Evolutionary conservation across 2,329 filamentous ascomycete species (phyloP).

Genomic region (Penicillium freii): DNA sequence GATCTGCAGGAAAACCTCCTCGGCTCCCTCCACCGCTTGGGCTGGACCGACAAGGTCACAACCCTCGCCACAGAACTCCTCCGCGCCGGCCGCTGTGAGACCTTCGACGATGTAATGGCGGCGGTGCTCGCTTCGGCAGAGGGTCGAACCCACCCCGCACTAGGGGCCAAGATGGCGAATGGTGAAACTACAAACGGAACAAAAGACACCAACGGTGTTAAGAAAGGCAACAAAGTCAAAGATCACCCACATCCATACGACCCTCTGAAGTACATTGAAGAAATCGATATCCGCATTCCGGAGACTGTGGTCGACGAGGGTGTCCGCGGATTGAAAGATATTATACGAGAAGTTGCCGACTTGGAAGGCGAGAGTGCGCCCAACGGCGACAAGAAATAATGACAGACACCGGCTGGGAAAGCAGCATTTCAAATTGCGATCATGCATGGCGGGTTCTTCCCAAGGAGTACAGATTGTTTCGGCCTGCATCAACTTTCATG

Average conservation of each 20-base stretch:
- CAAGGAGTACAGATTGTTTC: conserved; percentile 20
- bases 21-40: conserved; percentile 55
- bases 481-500: conserved; percentile 14
- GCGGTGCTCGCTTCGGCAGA: conserved; percentile 51
- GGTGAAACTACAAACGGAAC: conserved; percentile 20
- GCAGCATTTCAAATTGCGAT: conserved; percentile 8
- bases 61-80: conserved; percentile 56
- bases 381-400: conserved; percentile 26
- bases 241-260: conserved; percentile 16
- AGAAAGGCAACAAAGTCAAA: conserved; percentile 31
- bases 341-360: conserved; percentile 52
- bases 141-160: conserved; percentile 32
- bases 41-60: conserved; percentile 58
- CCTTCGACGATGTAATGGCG: conserved; percentile 56
- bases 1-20: conserved; percentile 56
- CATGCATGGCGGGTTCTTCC: conserved; percentile 20
- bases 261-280: conserved; percentile 33
- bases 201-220: conserved; percentile 20
- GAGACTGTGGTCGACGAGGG: conserved; percentile 51
- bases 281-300: conserved; percentile 51
- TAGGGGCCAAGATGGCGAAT: conserved; percentile 24
- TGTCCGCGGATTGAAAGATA: conserved; percentile 51
- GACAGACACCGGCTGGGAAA: not conserved
- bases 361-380: conserved; percentile 40
- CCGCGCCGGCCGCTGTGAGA: conserved; percentile 56